Evolutionary conservation across 179 eudicot species (phyloP).

Genomic region (Heliamphora pulchella): DNA sequence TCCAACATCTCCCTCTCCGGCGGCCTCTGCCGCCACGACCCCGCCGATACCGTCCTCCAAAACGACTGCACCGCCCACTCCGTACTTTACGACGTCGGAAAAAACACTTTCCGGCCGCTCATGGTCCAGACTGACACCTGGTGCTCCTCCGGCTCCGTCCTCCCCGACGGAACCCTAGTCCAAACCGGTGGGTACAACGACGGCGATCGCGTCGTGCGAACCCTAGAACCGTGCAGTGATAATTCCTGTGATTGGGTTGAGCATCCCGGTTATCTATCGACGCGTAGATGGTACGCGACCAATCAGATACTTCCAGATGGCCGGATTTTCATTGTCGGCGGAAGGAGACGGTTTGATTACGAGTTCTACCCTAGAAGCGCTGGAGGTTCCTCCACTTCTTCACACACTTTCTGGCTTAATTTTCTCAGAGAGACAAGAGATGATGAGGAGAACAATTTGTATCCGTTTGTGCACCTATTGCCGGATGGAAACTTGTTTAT

Average conservation of each 20-base stretch:
- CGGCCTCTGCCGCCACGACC: constrained; percentile 53
- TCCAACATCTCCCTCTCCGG: constrained; percentile 69
- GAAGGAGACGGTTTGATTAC: constrained; percentile 45
- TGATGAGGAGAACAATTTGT: constrained; percentile 57
- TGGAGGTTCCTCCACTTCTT: background rate
- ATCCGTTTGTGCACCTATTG: constrained; percentile 63
- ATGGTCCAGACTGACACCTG: constrained; percentile 61
- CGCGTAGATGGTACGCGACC: constrained; percentile 72
- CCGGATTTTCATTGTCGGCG: constrained; percentile 53
- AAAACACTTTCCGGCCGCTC: constrained; percentile 50
- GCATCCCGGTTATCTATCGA: constrained; percentile 23
- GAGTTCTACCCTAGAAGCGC: constrained; percentile 50
- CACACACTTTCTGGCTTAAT: constrained; percentile 22
- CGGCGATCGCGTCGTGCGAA: constrained; percentile 59
- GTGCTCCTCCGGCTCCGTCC: constrained; percentile 83
- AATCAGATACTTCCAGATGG: constrained; percentile 64
- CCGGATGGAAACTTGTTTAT: constrained; percentile 73
- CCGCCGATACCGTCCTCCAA: constrained; percentile 33
- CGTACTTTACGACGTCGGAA: constrained; percentile 38
- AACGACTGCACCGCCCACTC: constrained; percentile 82
- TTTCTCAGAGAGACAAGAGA: constrained; percentile 55
- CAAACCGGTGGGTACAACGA: constrained; percentile 75
- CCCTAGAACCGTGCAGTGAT: constrained; percentile 34
- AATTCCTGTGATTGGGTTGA: constrained; percentile 60
- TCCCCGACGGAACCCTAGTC: constrained; percentile 50